Conservation (phyloP, 1,284 basidiomycete species). For the Melampsora medusae region DNA sequence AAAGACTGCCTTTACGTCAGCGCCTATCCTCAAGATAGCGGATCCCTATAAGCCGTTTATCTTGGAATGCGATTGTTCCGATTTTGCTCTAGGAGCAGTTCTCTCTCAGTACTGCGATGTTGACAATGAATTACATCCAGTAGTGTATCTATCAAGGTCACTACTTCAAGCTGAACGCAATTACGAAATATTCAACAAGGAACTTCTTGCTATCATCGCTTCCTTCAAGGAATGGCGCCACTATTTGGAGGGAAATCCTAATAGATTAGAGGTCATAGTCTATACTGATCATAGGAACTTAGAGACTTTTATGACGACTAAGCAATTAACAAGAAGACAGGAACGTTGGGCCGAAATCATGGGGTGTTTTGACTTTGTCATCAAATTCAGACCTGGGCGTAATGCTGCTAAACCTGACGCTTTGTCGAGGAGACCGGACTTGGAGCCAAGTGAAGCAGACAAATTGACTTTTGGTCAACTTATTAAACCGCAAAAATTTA, state of each 20-base stretch:
- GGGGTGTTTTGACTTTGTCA: background rate
- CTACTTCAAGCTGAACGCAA: background rate
- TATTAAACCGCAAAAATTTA: background rate
- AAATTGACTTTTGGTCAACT: constrained; percentile 4
- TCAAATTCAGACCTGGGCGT: background rate
- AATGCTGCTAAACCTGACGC: background rate
- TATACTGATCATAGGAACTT: background rate
- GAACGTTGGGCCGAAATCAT: background rate
- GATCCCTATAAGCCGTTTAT: background rate
- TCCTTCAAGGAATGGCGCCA: background rate
- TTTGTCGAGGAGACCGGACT: background rate
- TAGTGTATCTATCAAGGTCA: background rate
- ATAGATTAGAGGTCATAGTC: background rate
- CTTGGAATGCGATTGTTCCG: background rate
- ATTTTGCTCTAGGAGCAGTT: constrained; percentile 5
- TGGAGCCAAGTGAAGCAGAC: background rate
- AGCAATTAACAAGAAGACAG: background rate
- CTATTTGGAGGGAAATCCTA: background rate
- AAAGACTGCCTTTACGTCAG: constrained; percentile 53
- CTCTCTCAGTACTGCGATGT: background rate
- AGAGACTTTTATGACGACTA: background rate
- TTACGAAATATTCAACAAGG: background rate
- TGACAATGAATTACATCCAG: background rate
- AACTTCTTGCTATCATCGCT: background rate
- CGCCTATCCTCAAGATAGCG: constrained; percentile 52